Percentiles rank a stretch among this genome's conserved stretches.
These are phyloP conservation scores for Kingdonia uniflora DNA, from an alignment of 164 flowering plant species.

Conservation along the genomic window DNA sequence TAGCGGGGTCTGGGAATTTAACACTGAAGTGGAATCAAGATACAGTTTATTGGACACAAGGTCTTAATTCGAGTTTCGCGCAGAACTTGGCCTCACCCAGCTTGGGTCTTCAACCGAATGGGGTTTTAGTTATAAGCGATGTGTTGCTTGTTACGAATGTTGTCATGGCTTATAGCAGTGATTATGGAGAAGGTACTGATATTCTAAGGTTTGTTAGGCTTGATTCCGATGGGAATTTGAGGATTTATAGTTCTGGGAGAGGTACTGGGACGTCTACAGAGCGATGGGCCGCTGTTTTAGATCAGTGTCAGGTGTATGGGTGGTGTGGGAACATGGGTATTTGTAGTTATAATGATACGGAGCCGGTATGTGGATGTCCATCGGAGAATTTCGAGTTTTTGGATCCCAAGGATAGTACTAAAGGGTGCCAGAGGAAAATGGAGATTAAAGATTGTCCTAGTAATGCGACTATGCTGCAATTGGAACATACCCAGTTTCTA, in stretches of 20 bases:
- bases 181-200: constrained; percentile 53
- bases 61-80: constrained; percentile 19
- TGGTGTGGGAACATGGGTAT: constrained; percentile 78
- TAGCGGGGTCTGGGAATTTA: constrained; percentile 19
- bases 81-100: constrained; percentile 34
- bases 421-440: constrained; percentile 72
- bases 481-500: constrained; percentile 43
- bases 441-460: constrained; percentile 45
- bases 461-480: constrained; percentile 34
- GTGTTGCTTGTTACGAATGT: constrained; percentile 14
- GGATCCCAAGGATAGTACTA: constrained; percentile 44
- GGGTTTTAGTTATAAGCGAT: constrained; percentile 47
- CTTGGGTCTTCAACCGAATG: constrained; percentile 35
- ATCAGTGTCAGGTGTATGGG: constrained; percentile 73
- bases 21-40: constrained; percentile 23
- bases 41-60: constrained; percentile 21
- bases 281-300: constrained; percentile 71
- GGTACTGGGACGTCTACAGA: constrained; percentile 16
- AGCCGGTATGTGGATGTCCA: constrained; percentile 61
- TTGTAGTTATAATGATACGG: constrained; percentile 57
- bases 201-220: constrained; percentile 47
- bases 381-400: constrained; percentile 52
- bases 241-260: constrained; percentile 42
- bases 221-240: constrained; percentile 80
- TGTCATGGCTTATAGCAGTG: constrained; percentile 51